phyloP scores from a whole-genome alignment of 73 alveolate species.

The Stentor roeselii region DNA sequence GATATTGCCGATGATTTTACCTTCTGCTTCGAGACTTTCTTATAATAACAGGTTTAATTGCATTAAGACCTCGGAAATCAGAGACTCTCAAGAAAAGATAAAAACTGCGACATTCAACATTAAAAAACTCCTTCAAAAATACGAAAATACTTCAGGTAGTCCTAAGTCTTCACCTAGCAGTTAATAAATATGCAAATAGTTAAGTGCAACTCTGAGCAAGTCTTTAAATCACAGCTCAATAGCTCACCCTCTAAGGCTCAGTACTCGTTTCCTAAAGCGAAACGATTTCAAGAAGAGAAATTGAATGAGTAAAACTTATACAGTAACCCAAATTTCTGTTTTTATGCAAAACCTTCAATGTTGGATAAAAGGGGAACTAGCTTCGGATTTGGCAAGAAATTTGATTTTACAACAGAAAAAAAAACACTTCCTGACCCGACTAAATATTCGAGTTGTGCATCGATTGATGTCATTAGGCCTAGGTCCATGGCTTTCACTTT shows the following conservation, averaged over 20 bases:
- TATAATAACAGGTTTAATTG: no score
- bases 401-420: conserved; percentile 26
- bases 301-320: not conserved
- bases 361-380: conserved; percentile 39
- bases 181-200: no score
- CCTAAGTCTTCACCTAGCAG: no score
- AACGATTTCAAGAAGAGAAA: conserved; percentile 32
- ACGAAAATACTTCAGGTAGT: no score
- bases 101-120: no score
- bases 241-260: conserved; percentile 48
- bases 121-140: no score
- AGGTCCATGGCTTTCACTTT: conserved; percentile 45
- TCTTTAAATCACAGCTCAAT: conserved; percentile 40
- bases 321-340: no score
- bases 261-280: conserved; percentile 50
- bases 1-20: no score
- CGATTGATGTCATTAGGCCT: conserved; percentile 31
- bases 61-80: no score
- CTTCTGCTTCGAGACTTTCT: no score
- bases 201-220: no score
- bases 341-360: conserved; percentile 51
- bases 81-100: no score
- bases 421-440: conserved; percentile 27
- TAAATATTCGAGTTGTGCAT: not conserved
- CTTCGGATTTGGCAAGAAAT: conserved; percentile 55